Evolutionary conservation across 495 filamentous ascomycete genomes (phyloP).

Genomic region (Hypoxylon cercidicola): DNA sequence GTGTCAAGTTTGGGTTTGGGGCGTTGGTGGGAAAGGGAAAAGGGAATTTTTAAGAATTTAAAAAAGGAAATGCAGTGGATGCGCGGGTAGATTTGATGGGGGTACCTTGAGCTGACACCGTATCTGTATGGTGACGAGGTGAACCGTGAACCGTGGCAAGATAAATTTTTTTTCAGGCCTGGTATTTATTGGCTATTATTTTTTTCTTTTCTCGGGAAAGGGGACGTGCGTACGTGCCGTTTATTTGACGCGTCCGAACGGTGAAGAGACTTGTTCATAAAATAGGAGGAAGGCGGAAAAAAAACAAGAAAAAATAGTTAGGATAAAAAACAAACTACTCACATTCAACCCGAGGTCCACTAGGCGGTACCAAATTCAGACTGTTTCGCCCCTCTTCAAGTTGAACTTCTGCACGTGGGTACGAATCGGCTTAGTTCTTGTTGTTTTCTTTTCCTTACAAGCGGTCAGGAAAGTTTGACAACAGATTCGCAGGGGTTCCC

Average conservation of each 20-base stretch:
- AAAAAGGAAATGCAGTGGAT: conserved; percentile 43
- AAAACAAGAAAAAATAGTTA: conserved; percentile 40
- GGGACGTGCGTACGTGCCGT: conserved; percentile 23
- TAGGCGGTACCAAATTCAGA: conserved; percentile 37
- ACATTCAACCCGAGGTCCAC: conserved; percentile 42
- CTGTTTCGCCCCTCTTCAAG: conserved; percentile 38
- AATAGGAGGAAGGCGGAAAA: conserved; percentile 41
- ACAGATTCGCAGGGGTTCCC: conserved; percentile 32
- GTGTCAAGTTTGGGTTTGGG: conserved; percentile 43
- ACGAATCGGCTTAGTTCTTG: conserved; percentile 33
- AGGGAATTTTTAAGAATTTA: conserved; percentile 33
- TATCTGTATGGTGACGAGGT: conserved; percentile 31
- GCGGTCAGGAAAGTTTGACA: conserved; percentile 40
- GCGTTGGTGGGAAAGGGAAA: conserved; percentile 24
- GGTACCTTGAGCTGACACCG: conserved; percentile 37
- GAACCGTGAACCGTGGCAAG: conserved; percentile 33
- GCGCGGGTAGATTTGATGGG: conserved; percentile 25
- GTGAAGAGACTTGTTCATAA: conserved; percentile 15
- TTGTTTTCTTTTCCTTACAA: conserved; percentile 26
- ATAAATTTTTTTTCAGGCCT: conserved; percentile 15
- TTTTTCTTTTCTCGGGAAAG: conserved; percentile 15
- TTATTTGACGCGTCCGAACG: conserved; percentile 35
- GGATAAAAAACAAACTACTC: conserved; percentile 36
- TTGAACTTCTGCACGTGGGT: conserved; percentile 37
- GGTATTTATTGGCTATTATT: conserved; percentile 7